phyloP scores from a whole-genome alignment of 192 early-diverging fungal species.

The Allomyces macrogynus region DNA sequence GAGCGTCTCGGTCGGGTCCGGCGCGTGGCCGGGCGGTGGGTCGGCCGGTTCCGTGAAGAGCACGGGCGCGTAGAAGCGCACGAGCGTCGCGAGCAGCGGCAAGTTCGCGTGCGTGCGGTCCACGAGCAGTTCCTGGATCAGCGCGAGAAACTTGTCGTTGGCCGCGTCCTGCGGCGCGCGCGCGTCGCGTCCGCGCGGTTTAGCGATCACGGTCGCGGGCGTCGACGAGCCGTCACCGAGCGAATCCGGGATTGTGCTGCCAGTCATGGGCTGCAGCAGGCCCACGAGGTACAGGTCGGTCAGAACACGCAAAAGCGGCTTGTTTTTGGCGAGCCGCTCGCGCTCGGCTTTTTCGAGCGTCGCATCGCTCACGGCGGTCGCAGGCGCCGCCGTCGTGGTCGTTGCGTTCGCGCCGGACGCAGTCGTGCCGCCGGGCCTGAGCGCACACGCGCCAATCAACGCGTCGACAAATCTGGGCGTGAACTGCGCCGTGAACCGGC shows the following conservation, averaged over 20 bases:
- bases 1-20: background rate
- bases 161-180: background rate
- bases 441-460: too few relatives aligned
- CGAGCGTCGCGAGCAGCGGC: conserved; percentile 24
- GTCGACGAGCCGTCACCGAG: background rate
- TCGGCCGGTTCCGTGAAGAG: conserved; percentile 9
- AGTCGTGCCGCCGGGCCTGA: too few relatives aligned
- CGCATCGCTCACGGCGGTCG: conserved; percentile 37
- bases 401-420: conserved; percentile 25
- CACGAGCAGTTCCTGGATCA: background rate
- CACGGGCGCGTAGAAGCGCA: conserved; percentile 30
- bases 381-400: conserved; percentile 26
- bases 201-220: background rate
- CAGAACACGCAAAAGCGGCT: conserved; percentile 43
- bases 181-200: background rate
- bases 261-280: conserved; percentile 18
- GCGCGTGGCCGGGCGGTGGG: too few relatives aligned
- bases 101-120: conserved; percentile 26
- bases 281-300: conserved; percentile 69
- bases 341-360: conserved; percentile 76
- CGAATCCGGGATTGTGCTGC: background rate
- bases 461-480: conserved; percentile 32
- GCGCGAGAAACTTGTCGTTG: background rate
- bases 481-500: conserved; percentile 71
- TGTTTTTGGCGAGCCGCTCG: conserved; percentile 38